phyloP scores from a whole-genome alignment of 768 basidiomycete species.

The Trametes elegans region DNA sequence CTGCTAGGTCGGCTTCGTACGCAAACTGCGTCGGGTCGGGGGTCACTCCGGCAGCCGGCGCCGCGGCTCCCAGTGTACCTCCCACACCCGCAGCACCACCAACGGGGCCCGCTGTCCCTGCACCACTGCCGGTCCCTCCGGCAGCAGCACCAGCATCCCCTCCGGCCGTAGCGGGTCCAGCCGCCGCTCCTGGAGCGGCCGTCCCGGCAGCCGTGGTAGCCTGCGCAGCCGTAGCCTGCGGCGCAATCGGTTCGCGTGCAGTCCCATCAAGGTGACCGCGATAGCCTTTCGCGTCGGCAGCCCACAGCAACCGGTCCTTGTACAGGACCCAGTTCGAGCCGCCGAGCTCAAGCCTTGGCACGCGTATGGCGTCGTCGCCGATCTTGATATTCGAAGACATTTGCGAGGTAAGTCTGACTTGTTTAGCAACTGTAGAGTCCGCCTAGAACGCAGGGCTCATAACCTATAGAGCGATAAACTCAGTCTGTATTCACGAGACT shows the following conservation, averaged over 20 bases:
- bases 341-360: neutral
- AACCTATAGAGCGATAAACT: no score
- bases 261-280: neutral
- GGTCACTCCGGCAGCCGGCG: neutral
- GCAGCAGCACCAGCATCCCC: no score
- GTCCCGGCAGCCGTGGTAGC: neutral
- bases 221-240: neutral
- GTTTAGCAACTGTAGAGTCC: neutral
- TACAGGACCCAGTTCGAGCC: slow-evolving; percentile 5
- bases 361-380: neutral
- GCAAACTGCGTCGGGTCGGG: neutral
- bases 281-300: neutral
- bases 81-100: neutral
- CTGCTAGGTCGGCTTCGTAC: slow-evolving; percentile 25
- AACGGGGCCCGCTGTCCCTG: neutral
- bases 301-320: slow-evolving; percentile 4
- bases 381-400: neutral
- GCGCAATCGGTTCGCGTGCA: neutral
- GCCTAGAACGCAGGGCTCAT: slow-evolving; percentile 1
- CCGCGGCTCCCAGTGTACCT: neutral
- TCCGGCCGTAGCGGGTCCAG: no score
- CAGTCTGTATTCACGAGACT: no score
- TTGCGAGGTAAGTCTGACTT: neutral
- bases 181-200: no score
- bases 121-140: no score